These are phyloP conservation scores for Ceratocystiopsis brevicomis DNA, from an alignment of 2,329 filamentous ascomycete genomes.

Conservation along the genomic window DNA sequence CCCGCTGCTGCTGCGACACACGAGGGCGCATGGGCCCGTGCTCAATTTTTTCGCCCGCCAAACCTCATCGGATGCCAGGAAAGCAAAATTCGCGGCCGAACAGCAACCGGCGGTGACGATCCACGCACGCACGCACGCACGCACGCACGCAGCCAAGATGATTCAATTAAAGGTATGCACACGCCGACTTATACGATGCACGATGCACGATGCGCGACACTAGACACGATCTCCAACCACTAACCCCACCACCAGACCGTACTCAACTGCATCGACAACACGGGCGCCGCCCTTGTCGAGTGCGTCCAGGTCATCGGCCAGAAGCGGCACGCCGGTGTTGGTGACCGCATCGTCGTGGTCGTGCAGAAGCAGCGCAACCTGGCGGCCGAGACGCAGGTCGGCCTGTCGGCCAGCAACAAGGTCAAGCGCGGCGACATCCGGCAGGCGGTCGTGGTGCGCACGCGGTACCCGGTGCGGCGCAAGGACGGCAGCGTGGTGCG, in stretches of 20 bases:
- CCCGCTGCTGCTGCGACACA: neutral
- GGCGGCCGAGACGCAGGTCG: slow-evolving; percentile 51
- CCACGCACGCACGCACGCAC: slow-evolving; percentile 1
- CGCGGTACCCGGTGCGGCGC: slow-evolving; percentile 69
- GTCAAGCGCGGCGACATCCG: slow-evolving; percentile 92
- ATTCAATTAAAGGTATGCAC: slow-evolving; percentile 92
- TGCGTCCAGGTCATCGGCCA: slow-evolving; percentile 85
- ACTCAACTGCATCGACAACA: slow-evolving; percentile 99
- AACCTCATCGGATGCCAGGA: neutral
- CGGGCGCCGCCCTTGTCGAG: slow-evolving; percentile 89
- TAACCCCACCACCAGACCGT: slow-evolving; percentile 48
- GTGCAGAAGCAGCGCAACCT: slow-evolving; percentile 89
- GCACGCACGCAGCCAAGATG: slow-evolving; percentile 39
- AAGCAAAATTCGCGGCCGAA: neutral
- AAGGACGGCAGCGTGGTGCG: slow-evolving; percentile 76
- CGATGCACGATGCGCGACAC: too few relatives aligned
- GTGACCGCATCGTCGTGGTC: slow-evolving; percentile 91
- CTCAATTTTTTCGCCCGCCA: neutral
- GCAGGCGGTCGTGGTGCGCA: slow-evolving; percentile 88
- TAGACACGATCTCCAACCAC: neutral
- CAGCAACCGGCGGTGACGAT: neutral
- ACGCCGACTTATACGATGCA: too few relatives aligned
- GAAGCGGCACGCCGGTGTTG: slow-evolving; percentile 74
- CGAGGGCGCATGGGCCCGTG: neutral
- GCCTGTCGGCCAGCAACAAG: slow-evolving; percentile 63